Conservation (phyloP, 2,329 filamentous ascomycete genomes). For the Diplocarpon rosae region DNA sequence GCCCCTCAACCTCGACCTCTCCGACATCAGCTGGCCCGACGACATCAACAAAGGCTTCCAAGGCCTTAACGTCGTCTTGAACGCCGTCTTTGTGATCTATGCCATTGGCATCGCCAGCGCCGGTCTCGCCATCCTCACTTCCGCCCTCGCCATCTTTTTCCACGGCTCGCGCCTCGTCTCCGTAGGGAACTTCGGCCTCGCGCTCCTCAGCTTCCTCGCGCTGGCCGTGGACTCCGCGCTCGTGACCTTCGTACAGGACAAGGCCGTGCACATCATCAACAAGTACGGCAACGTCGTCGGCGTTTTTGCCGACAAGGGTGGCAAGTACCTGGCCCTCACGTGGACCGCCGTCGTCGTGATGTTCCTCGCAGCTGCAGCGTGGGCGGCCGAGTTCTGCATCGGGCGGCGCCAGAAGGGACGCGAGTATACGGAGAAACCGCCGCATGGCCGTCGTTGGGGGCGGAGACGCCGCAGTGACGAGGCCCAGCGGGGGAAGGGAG, state of each 20-base stretch:
- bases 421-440: constrained; percentile 22
- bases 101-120: constrained; percentile 43
- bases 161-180: constrained; percentile 34
- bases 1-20: constrained; percentile 33
- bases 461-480: constrained; percentile 15
- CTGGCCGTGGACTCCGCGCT: constrained; percentile 67
- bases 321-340: constrained; percentile 45
- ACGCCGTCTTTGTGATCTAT: constrained; percentile 47
- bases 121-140: constrained; percentile 37
- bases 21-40: constrained; percentile 43
- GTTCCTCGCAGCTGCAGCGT: constrained; percentile 26
- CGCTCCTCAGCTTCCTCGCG: constrained; percentile 37
- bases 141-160: constrained; percentile 34
- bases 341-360: constrained; percentile 43
- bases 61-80: constrained; percentile 37
- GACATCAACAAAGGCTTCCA: constrained; percentile 42
- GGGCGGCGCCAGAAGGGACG: constrained; percentile 14
- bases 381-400: constrained; percentile 24
- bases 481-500: constrained; percentile 14
- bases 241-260: constrained; percentile 48
- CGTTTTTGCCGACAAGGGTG: constrained; percentile 32
- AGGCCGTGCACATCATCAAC: constrained; percentile 39
- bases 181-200: constrained; percentile 37
- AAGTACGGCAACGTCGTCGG: constrained; percentile 26
- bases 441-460: background rate